Conservation (phyloP, 2,329 filamentous ascomycete genomes). For the Pseudogymnoascus destructans region DNA sequence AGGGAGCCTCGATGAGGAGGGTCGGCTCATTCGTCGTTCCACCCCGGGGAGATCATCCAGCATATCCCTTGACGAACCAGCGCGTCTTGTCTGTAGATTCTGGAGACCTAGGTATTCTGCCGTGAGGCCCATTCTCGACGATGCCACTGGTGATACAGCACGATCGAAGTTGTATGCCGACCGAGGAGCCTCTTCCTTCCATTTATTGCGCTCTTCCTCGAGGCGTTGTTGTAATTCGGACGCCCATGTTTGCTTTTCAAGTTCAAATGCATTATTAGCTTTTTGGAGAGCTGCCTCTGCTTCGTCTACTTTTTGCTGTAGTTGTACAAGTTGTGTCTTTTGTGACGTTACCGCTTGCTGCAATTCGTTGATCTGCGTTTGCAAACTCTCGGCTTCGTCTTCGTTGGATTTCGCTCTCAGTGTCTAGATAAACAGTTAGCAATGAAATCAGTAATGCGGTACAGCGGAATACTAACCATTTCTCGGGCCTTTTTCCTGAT, state of each 20-base stretch:
- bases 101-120: constrained; percentile 27
- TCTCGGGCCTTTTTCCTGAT: constrained; percentile 83
- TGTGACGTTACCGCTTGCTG: constrained; percentile 50
- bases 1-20: constrained; percentile 19
- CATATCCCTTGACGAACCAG: constrained; percentile 18
- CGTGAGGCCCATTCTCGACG: constrained; percentile 23
- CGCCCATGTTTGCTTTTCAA: constrained; percentile 46
- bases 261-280: constrained; percentile 39
- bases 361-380: constrained; percentile 47
- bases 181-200: constrained; percentile 34
- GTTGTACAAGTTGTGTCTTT: constrained; percentile 43
- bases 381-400: constrained; percentile 66
- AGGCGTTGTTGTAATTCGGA: constrained; percentile 42
- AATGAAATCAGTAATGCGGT: not conserved
- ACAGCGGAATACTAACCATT: constrained; percentile 41
- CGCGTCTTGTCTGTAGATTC: constrained; percentile 25
- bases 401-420: constrained; percentile 48
- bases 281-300: constrained; percentile 52
- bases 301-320: constrained; percentile 53
- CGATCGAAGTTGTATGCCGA: constrained; percentile 22
- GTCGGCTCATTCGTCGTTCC: constrained; percentile 17
- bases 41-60: constrained; percentile 20
- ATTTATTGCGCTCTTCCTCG: constrained; percentile 51
- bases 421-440: constrained; percentile 38
- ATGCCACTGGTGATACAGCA: constrained; percentile 23